Evolutionary conservation across 2,329 filamentous ascomycete genomes (phyloP).

Genomic region (Alternaria alternata): DNA sequence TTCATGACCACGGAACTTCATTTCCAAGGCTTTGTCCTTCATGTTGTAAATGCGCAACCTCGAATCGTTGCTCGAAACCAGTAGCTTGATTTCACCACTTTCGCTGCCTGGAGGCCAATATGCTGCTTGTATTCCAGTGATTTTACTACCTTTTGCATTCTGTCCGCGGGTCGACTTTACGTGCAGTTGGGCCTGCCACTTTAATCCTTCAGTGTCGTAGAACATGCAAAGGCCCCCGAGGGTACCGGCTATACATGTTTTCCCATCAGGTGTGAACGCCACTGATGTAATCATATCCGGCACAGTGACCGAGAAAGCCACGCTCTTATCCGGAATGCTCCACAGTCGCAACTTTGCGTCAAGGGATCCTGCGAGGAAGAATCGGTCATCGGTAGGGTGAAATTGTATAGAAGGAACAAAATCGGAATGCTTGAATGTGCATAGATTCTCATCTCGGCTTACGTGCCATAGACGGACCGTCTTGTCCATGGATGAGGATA

Average conservation of each 20-base stretch:
- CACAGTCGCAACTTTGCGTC: constrained; percentile 89
- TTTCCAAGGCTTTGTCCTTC: constrained; percentile 81
- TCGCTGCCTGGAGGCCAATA: constrained; percentile 64
- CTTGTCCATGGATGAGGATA: constrained; percentile 98
- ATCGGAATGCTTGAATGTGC: constrained; percentile 92
- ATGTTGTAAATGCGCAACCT: constrained; percentile 89
- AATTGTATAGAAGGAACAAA: constrained; percentile 95
- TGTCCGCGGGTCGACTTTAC: constrained; percentile 92
- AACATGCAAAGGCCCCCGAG: constrained; percentile 86
- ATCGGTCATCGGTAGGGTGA: constrained; percentile 92
- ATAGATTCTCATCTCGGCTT: constrained; percentile 83
- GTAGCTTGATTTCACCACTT: constrained; percentile 76
- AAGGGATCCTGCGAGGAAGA: constrained; percentile 92
- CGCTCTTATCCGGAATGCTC: constrained; percentile 96
- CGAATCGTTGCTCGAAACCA: constrained; percentile 95
- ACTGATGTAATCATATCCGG: constrained; percentile 94
- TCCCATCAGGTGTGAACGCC: constrained; percentile 91
- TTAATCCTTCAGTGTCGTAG: constrained; percentile 91
- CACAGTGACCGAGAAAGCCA: constrained; percentile 80
- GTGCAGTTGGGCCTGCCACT: constrained; percentile 83
- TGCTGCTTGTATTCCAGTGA: constrained; percentile 88
- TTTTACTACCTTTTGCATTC: constrained; percentile 96
- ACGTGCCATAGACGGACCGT: constrained; percentile 95
- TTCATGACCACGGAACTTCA: constrained; percentile 91
- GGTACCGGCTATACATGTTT: constrained; percentile 86